Conservation (phyloP, 768 basidiomycete species). For the Termitomyces sp. region DNA sequence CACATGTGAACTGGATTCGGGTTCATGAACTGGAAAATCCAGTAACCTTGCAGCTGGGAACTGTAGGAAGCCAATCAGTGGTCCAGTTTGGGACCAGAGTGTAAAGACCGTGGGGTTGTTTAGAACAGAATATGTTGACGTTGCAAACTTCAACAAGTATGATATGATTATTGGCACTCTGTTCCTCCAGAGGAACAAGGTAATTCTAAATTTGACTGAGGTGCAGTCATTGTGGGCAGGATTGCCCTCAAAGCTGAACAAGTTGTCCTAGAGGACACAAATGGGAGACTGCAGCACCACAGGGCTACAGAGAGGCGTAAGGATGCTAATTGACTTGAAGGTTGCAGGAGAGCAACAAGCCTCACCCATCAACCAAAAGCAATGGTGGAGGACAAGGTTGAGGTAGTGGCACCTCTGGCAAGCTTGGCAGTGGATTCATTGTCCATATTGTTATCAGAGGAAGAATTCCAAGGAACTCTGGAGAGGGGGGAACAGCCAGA, state of each 20-base stretch:
- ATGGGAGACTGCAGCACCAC: neutral
- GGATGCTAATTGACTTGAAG: neutral
- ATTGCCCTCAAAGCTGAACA: neutral
- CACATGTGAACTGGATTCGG: constrained; percentile 7
- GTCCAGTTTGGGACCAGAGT: constrained; percentile 23
- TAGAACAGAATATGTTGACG: constrained; percentile 21
- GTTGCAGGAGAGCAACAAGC: too few relatives aligned
- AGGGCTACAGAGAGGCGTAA: constrained; percentile 1
- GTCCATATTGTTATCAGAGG: neutral
- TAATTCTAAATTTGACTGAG: constrained; percentile 16
- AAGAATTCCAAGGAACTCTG: constrained; percentile 8
- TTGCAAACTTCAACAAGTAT: constrained; percentile 33
- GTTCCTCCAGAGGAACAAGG: constrained; percentile 23
- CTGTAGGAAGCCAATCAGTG: constrained; percentile 22
- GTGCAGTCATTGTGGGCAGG: constrained; percentile 12
- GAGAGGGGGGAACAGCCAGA: neutral
- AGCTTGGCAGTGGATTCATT: neutral
- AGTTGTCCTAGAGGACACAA: neutral
- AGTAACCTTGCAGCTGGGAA: constrained; percentile 27
- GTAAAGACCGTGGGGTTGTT: constrained; percentile 1
- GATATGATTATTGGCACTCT: constrained; percentile 32
- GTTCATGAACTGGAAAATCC: constrained; percentile 13
- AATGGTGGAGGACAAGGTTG: neutral
- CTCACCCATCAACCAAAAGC: too few relatives aligned
- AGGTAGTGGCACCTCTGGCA: neutral